These are phyloP conservation scores for Penicillium goetzii DNA, from an alignment of 495 filamentous ascomycete genomes.

Conservation along the genomic window DNA sequence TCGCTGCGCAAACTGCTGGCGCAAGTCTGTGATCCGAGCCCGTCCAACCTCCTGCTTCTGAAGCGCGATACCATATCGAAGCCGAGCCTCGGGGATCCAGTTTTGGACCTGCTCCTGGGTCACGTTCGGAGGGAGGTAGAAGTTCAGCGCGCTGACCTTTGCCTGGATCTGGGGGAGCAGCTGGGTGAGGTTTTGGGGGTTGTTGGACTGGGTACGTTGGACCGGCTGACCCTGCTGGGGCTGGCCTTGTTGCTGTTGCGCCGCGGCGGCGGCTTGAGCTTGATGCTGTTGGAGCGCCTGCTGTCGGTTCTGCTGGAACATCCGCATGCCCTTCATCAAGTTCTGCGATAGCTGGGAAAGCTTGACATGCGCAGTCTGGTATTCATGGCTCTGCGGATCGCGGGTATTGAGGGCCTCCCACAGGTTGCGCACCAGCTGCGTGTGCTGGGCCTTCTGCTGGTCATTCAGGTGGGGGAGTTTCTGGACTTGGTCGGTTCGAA, in stretches of 20 bases:
- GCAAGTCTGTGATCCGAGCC: constrained; percentile 42
- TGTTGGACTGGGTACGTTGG: constrained; percentile 45
- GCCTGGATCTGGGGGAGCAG: constrained; percentile 49
- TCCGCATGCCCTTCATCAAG: constrained; percentile 60
- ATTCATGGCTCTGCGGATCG: constrained; percentile 57
- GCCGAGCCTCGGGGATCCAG: constrained; percentile 56
- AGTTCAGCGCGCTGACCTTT: constrained; percentile 50
- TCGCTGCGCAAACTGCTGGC: constrained; percentile 42
- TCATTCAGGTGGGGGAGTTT: constrained; percentile 56
- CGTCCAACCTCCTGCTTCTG: constrained; percentile 57
- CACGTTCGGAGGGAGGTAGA: constrained; percentile 53
- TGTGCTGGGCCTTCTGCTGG: constrained; percentile 68
- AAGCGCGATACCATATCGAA: constrained; percentile 55
- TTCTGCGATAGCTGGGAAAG: constrained; percentile 67
- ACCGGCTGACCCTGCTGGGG: constrained; percentile 39
- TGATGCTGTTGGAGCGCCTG: constrained; percentile 42
- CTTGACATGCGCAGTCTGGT: constrained; percentile 64
- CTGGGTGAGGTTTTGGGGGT: constrained; percentile 46
- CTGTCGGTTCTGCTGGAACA: constrained; percentile 49
- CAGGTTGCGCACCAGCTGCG: constrained; percentile 61
- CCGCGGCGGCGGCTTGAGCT: constrained; percentile 11
- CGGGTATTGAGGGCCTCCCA: constrained; percentile 64
- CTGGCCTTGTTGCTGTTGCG: constrained; percentile 23
- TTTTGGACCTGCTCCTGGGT: constrained; percentile 50
- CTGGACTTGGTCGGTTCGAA: constrained; percentile 56